These are phyloP conservation scores for Mycena indigotica DNA, from an alignment of 768 basidiomycete species.

Conservation along the genomic window DNA sequence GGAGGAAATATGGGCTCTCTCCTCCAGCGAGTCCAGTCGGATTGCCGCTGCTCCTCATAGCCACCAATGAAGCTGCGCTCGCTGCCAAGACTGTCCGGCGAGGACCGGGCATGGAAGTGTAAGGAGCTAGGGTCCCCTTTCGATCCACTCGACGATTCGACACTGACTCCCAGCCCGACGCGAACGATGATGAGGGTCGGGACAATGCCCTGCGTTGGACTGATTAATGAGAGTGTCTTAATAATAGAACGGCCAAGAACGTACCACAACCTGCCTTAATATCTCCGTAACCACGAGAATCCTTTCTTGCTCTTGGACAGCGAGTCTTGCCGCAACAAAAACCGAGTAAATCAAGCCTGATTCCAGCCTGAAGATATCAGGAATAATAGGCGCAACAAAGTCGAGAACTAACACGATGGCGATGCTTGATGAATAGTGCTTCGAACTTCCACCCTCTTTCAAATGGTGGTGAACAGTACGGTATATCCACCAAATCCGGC, in stretches of 20 bases:
- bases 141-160: not conserved
- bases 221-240: not conserved
- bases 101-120: not conserved
- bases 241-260: not conserved
- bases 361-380: not conserved
- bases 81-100: not conserved
- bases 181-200: slow-evolving; percentile 7
- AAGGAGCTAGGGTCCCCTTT: not conserved
- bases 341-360: slow-evolving; percentile 1
- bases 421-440: not conserved
- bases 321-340: not conserved
- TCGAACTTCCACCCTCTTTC: not conserved
- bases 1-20: too few species aligned
- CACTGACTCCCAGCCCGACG: not conserved
- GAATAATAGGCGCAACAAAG: not conserved
- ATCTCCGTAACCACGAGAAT: not conserved
- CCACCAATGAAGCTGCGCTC: not conserved
- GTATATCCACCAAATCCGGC: slow-evolving; percentile 7
- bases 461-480: not conserved
- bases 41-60: too few species aligned
- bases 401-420: slow-evolving; percentile 2
- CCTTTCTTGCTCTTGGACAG: not conserved
- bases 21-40: too few species aligned
- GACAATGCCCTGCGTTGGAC: not conserved
- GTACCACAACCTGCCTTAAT: slow-evolving; percentile 2